Evolutionary conservation across 306 rosid genomes (phyloP), one percentile per base, ranked within the genome.

Genomic region (Cucumis cinereus): DNA sequence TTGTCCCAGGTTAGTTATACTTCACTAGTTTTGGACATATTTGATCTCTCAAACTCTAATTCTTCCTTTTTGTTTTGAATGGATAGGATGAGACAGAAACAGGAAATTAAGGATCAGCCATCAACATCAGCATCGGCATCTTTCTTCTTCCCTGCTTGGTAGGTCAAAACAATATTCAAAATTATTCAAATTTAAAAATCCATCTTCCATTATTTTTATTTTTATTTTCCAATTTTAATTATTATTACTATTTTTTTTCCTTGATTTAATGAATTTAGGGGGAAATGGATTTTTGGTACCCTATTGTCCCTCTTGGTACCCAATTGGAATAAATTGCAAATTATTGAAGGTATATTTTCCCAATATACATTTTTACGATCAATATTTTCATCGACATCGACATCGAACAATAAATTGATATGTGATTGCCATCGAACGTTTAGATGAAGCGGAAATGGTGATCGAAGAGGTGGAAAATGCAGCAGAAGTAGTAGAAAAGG

Each of bases 401-500:
- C 1, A 10, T 56, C 0, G 8, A 22, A 57, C 12, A 45, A 11
- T 26, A 24, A 59, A 14, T 59, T 26, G 66, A 26, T 7, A 28
- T 59, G 0, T 23, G 2, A 57, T 57, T 0, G 33, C 23, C 0
- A 4, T 22, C 7, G 38, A 7, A 59, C 15, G 19, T 36, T 66
- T 38, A 67, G 73, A 20, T 1, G 73, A 67, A 40, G 73, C 73
- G 0, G 33, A 67, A 67, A 20, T 10, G 33, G 26, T 15, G 9
- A 53, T 68, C 8, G 76, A 67, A 13, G 52, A 41, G 28, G 75
- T 20, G 1, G 81, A 78, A 40, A 16, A 11, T 23, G 68, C 55
- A 33, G 75, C 66, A 8, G 76, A 78, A 45, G 50, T 23, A 7
- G 68, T 78, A 23, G 81, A 78, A 54, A 54, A 78, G 8, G 68